Conservation (phyloP, 2,329 filamentous ascomycete species). For the Epichloe gansuensis region DNA sequence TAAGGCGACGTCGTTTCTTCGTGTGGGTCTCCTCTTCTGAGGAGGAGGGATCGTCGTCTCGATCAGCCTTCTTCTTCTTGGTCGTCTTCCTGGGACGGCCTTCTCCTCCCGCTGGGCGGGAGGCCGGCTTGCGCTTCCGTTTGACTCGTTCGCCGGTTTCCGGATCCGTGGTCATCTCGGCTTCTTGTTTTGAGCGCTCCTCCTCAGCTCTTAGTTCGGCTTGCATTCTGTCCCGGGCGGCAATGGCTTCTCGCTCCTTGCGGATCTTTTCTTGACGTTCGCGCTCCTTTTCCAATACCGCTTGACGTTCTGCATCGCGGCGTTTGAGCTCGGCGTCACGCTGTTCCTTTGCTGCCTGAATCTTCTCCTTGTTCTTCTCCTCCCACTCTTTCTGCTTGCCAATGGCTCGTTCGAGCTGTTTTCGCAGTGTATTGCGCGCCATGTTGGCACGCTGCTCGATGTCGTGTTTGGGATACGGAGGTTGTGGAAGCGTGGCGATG, state of each 20-base stretch:
- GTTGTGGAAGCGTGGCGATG: conserved; percentile 48
- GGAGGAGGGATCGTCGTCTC: conserved; percentile 32
- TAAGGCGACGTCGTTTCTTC: conserved; percentile 50
- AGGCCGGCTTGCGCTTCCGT: conserved; percentile 54
- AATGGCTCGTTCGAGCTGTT: conserved; percentile 77
- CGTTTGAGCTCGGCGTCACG: conserved; percentile 69
- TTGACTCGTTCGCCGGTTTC: conserved; percentile 75
- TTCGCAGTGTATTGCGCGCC: conserved; percentile 88
- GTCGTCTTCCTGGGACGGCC: conserved; percentile 28
- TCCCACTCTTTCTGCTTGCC: conserved; percentile 85
- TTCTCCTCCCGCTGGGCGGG: conserved; percentile 26
- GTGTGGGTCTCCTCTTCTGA: conserved; percentile 32
- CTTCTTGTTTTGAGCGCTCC: conserved; percentile 34
- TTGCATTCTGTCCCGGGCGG: conserved; percentile 60
- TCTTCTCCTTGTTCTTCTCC: conserved; percentile 79
- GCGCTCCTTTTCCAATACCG: conserved; percentile 54
- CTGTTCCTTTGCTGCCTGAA: conserved; percentile 65
- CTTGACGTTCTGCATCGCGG: conserved; percentile 64
- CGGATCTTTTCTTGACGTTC: conserved; percentile 70
- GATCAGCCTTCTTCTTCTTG: conserved; percentile 43
- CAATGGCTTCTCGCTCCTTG: conserved; percentile 75
- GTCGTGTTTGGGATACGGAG: conserved; percentile 82
- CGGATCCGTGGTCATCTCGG: conserved; percentile 68
- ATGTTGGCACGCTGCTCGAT: conserved; percentile 95
- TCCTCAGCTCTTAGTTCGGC: conserved; percentile 47